Percentiles rank a stretch among this genome's conserved stretches.
Evolutionary conservation across 23 red algal species (phyloP).

Genomic region (Cyanidioschyzon merolae): DNA sequence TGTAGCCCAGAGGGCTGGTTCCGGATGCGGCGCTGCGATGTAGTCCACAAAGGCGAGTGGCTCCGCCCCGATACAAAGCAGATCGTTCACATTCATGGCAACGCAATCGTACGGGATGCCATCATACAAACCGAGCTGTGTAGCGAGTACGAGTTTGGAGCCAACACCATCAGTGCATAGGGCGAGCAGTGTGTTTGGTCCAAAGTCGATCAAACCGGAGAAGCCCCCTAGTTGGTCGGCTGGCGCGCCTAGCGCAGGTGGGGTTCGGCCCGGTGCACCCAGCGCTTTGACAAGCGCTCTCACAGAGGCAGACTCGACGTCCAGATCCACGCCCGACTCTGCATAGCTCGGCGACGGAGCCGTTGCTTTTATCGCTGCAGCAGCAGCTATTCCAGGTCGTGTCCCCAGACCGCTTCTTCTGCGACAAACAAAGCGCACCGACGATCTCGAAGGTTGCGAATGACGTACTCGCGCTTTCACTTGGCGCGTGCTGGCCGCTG

Average conservation of each 20-base stretch:
- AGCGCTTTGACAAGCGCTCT: conserved; percentile 34
- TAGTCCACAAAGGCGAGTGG: conserved; percentile 96
- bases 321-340: conserved; percentile 54
- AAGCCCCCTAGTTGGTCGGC: conserved; percentile 46
- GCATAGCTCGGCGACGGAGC: conserved; percentile 37
- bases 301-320: conserved; percentile 42
- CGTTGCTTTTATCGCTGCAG: too few species aligned
- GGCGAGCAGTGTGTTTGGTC: conserved; percentile 41
- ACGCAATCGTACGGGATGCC: conserved; percentile 74
- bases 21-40: conserved; percentile 62
- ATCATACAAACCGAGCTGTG: conserved; percentile 39
- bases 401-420: too few species aligned
- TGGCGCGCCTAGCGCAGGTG: conserved; percentile 29
- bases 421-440: too few species aligned
- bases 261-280: conserved; percentile 25
- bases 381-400: too few species aligned
- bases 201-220: conserved; percentile 84
- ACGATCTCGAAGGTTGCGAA: too few species aligned
- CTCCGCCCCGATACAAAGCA: conserved; percentile 86
- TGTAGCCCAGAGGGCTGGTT: conserved; percentile 38
- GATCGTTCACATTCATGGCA: conserved; percentile 96
- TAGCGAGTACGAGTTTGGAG: conserved; percentile 63
- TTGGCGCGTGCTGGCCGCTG: too few species aligned
- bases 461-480: too few species aligned
- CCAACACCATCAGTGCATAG: conserved; percentile 83